Evolutionary conservation across 768 basidiomycete species (phyloP).

Genomic region (Favolaschia claudopus): DNA sequence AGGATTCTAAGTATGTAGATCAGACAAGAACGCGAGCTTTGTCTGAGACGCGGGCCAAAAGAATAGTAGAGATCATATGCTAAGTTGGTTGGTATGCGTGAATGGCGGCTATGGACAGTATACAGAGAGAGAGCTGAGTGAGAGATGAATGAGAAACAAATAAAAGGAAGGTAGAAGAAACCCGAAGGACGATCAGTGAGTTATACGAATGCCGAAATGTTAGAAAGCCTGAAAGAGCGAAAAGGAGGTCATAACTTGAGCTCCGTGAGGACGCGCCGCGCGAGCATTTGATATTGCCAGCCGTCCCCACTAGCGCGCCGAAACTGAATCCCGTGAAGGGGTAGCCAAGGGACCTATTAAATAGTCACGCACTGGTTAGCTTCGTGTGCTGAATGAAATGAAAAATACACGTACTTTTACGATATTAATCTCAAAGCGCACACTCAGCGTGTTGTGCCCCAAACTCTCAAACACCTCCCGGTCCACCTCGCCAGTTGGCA

Average conservation of each 20-base stretch:
- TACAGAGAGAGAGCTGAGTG: too few relatives aligned
- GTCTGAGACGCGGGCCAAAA: too few relatives aligned
- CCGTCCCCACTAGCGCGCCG: slow-evolving; percentile 88
- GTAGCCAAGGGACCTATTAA: slow-evolving; percentile 86
- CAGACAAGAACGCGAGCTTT: too few relatives aligned
- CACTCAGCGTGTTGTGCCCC: slow-evolving; percentile 80
- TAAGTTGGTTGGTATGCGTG: too few relatives aligned
- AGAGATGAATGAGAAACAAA: too few relatives aligned
- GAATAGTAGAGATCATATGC: too few relatives aligned
- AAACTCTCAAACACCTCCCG: slow-evolving; percentile 75
- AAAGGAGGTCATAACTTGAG: slow-evolving; percentile 70
- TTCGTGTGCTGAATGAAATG: slow-evolving; percentile 27
- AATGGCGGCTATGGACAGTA: too few relatives aligned
- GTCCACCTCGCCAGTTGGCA: slow-evolving; percentile 73
- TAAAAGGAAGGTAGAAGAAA: too few relatives aligned
- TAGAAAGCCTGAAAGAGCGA: background rate
- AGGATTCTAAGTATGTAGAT: too few relatives aligned
- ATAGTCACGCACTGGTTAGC: background rate
- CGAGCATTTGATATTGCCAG: slow-evolving; percentile 98
- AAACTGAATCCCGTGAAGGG: slow-evolving; percentile 97
- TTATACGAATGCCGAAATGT: background rate
- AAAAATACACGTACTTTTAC: slow-evolving; percentile 77
- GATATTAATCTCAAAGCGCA: slow-evolving; percentile 96
- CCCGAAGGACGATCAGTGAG: background rate
- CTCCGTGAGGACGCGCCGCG: slow-evolving; percentile 85